Evolutionary conservation across 1,284 basidiomycete species (phyloP).

Genomic region (Melampsora larici-populina): DNA sequence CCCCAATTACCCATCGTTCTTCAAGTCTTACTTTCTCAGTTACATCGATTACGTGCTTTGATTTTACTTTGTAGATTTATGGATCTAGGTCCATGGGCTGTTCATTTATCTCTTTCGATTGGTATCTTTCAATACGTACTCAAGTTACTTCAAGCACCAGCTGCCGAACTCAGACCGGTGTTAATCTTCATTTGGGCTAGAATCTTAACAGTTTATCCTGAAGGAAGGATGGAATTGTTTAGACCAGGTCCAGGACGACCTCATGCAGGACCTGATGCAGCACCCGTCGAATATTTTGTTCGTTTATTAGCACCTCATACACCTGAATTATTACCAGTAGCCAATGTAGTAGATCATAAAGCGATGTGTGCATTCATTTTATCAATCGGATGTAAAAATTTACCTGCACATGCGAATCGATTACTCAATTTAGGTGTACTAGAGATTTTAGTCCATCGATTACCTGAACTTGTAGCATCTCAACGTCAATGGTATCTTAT

Average conservation of each 20-base stretch:
- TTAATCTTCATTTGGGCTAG: conserved; percentile 43
- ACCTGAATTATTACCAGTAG: conserved; percentile 32
- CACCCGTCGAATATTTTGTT: conserved; percentile 40
- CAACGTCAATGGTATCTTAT: conserved; percentile 42
- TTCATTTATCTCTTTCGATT: conserved; percentile 43
- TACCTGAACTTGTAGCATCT: conserved; percentile 28
- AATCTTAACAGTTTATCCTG: conserved; percentile 43
- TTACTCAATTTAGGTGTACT: conserved; percentile 29
- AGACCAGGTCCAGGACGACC: conserved; percentile 13
- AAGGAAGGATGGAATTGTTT: conserved; percentile 37
- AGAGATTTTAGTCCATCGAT: conserved; percentile 27
- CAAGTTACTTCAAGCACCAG: conserved; percentile 42
- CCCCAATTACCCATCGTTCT: conserved; percentile 43
- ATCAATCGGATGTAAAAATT: conserved; percentile 40
- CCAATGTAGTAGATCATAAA: conserved; percentile 37
- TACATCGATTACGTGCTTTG: conserved; percentile 38
- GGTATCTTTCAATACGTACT: conserved; percentile 43
- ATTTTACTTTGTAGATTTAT: conserved; percentile 40
- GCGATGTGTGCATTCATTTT: conserved; percentile 44
- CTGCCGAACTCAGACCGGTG: conserved; percentile 37
- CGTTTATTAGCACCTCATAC: conserved; percentile 29
- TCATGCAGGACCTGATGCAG: conserved; percentile 9
- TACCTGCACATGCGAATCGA: conserved; percentile 5
- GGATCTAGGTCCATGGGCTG: conserved; percentile 43
- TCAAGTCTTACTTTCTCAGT: conserved; percentile 40